Base-by-base conservation (phyloP, 2,329 filamentous ascomycete genomes). In the Fusarium compactum region DNA sequence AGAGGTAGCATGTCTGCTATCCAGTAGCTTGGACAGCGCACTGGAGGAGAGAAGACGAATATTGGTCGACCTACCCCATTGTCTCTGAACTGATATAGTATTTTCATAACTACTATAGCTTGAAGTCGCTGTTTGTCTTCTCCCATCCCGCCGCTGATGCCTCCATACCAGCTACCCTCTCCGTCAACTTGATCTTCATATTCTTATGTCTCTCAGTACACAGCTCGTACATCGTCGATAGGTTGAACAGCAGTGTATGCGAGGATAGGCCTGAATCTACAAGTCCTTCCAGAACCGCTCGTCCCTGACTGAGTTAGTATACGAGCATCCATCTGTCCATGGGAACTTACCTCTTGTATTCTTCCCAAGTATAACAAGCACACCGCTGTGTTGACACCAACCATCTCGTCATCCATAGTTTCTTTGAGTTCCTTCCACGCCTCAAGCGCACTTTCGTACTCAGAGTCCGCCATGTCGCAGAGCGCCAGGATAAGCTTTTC, bases 181-280 rank as follows among this genome's bases (percentile, higher is more conserved):
- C 91, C 3, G 92, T 90, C 20, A 98, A 83, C 27, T 82, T 84
- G 30, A 87, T 80, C 84, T 98, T 98, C 73, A 92, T 80, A 15
- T 86, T 86, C 51, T 88, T 84, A 44, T 93, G 88, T 67, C 88
- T 87, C 74, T 98, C 95, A 0, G 92, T 95, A 77, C 92, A 96
- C 10, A 98, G 85, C 80, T 98, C 96, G 78, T 97, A 98, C 74
- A 97, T 89, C 0, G 95, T 98, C 14, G 91, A 90, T 15, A 99
- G 81, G 78, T 98, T 98, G 81, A 98, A 97, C 0, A 97, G 87
- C 4, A 97, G 82, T 1, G 92, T 92, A 68, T 92, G 90, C 62
- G 95, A 98, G 0, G 89, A 87, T 43, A 88, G 83, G 2, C 90
- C 88, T 1, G 83, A 78, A 5, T 88, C 84, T 0, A 94, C 84